These are phyloP conservation scores for Anthoceros angustus DNA, from an alignment of 225 moss, liverwort and hornwort species.

Conservation along the genomic window DNA sequence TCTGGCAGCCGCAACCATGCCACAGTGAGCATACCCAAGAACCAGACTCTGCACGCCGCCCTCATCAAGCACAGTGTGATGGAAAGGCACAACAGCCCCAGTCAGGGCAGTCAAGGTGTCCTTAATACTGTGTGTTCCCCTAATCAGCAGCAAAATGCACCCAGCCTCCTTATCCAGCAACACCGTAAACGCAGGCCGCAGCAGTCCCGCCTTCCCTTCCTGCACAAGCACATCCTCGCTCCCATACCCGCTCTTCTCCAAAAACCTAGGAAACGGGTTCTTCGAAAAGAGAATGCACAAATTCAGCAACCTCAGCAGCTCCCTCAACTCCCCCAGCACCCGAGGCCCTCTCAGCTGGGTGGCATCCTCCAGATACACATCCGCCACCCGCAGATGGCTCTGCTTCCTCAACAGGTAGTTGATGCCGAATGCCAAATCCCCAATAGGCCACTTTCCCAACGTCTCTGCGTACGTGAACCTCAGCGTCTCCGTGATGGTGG, in stretches of 20 bases:
- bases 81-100: conserved; percentile 92
- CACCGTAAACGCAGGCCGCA: conserved; percentile 89
- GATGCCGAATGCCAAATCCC: conserved; percentile 92
- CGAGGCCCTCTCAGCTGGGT: conserved; percentile 47
- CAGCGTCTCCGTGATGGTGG: conserved; percentile 81
- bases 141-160: conserved; percentile 72
- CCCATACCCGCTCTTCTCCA: conserved; percentile 59
- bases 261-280: conserved; percentile 65
- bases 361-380: conserved; percentile 56
- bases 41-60: conserved; percentile 78
- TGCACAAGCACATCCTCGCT: conserved; percentile 59
- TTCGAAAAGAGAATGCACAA: conserved; percentile 85
- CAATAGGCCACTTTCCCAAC: conserved; percentile 97
- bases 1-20: conserved; percentile 97
- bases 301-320: conserved; percentile 48
- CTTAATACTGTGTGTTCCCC: conserved; percentile 95
- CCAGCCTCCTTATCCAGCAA: conserved; percentile 71
- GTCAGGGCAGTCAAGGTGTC: conserved; percentile 93
- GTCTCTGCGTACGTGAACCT: conserved; percentile 97
- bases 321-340: conserved; percentile 53
- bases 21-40: conserved; percentile 94
- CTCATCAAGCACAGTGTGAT: conserved; percentile 70
- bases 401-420: conserved; percentile 54
- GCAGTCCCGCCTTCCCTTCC: conserved; percentile 89
- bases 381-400: conserved; percentile 90